Evolutionary conservation across 495 filamentous ascomycete species (phyloP), one percentile per base, ranked within the genome.

Genomic region (Penicillium paxilli): DNA sequence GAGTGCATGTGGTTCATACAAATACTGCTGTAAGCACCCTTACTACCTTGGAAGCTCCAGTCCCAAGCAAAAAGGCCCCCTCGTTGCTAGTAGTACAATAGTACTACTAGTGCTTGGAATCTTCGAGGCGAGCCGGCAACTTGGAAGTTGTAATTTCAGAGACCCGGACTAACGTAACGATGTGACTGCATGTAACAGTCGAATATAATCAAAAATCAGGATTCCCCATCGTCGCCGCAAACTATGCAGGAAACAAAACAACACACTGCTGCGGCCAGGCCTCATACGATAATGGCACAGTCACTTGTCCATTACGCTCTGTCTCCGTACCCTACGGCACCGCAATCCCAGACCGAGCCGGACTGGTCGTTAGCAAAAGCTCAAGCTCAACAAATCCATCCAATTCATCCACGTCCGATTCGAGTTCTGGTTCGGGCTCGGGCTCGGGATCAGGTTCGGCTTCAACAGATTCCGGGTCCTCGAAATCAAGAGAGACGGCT

Each of bases 1-100:
- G 65, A 56, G 46, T 10, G 23, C 48, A 24, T 55, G 52, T n/a
- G 52, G 37, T 14, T 44, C 25, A 3, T 55, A 33, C 19, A 49
- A 26, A 42, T 55, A 44, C 20, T 55, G 52, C 19, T 42, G 52
- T 55, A 20, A 49, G 45, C 3, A 12, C 30, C 30, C 8, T 12
- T 14, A 10, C n/a, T n/a, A n/a, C n/a, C n/a, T n/a, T n/a, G n/a
- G n/a, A n/a, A n/a, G n/a, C n/a, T n/a, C n/a, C n/a, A n/a, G n/a
- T n/a, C n/a, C n/a, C n/a, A n/a, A n/a, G n/a, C 30, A 32, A 38
- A 38, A 3, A 37, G 35, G 17, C n/a, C n/a, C n/a, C n/a, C n/a
- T n/a, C n/a, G n/a, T n/a, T n/a, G n/a, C n/a, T n/a, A n/a, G n/a
- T n/a, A n/a, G n/a, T n/a, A n/a, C n/a, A n/a, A n/a, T n/a, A n/a